These are phyloP conservation scores for Backusella tuberculispora DNA, from an alignment of 192 early-diverging fungal genomes.

Conservation along the genomic window DNA sequence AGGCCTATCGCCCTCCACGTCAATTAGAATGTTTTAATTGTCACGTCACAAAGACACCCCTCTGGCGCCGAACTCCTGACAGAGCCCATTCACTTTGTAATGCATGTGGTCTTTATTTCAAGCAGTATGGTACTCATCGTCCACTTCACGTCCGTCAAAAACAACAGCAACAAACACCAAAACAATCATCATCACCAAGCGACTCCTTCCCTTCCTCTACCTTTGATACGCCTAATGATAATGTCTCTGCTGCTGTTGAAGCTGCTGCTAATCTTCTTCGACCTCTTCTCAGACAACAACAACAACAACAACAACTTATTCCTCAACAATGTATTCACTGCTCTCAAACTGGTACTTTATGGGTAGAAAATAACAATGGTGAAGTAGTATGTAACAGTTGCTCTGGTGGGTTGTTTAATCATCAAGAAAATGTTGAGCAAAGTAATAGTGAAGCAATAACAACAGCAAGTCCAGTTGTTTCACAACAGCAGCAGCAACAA, in stretches of 20 bases:
- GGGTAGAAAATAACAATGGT: conserved; percentile 75
- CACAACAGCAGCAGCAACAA: conserved; percentile 45
- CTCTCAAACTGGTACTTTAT: conserved; percentile 71
- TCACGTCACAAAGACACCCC: conserved; percentile 83
- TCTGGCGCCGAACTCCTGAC: conserved; percentile 87
- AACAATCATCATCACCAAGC: conserved; percentile 2
- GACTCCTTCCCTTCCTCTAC: neutral
- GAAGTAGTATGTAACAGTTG: conserved; percentile 71
- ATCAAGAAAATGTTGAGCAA: conserved; percentile 16
- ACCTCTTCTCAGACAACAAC: conserved; percentile 21
- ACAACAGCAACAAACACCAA: conserved; percentile 20
- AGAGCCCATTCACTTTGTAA: conserved; percentile 88
- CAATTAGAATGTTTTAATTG: conserved; percentile 67
- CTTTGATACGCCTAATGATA: conserved; percentile 18
- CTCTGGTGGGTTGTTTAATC: conserved; percentile 65
- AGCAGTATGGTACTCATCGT: conserved; percentile 85
- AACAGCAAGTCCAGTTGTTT: conserved; percentile 1
- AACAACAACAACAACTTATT: conserved; percentile 7
- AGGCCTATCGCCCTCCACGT: conserved; percentile 40
- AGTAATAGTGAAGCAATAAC: neutral
- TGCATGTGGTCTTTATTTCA: conserved; percentile 94
- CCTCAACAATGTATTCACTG: conserved; percentile 65
- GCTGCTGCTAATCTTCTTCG: conserved; percentile 21
- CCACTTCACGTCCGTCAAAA: conserved; percentile 57
- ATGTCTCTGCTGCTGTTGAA: conserved; percentile 9